phyloP scores from a whole-genome alignment of 2,329 filamentous ascomycete genomes.

The Tolypocladium tundrense region DNA sequence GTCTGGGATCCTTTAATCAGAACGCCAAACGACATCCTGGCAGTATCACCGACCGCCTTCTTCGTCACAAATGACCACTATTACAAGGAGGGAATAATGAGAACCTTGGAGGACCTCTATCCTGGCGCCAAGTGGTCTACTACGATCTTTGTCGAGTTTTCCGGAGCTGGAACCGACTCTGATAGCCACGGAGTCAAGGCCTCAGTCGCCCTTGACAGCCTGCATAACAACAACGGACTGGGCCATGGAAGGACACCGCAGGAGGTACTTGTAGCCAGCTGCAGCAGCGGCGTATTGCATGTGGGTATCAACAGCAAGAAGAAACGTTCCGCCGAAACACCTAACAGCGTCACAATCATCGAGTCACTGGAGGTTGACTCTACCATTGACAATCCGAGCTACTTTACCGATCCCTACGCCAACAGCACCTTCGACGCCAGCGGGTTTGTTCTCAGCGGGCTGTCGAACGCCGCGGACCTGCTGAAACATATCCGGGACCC shows the following conservation, averaged over 20 bases:
- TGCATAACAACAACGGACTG: constrained; percentile 48
- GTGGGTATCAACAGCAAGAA: constrained; percentile 19
- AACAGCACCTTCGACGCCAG: constrained; percentile 34
- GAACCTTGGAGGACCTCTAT: constrained; percentile 35
- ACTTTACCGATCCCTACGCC: constrained; percentile 43
- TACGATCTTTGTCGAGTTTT: constrained; percentile 33
- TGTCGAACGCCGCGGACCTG: constrained; percentile 30
- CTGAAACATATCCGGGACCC: constrained; percentile 16
- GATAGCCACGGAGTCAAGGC: constrained; percentile 27
- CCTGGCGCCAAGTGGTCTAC: constrained; percentile 35
- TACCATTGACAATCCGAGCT: constrained; percentile 46
- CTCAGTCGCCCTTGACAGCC: constrained; percentile 27
- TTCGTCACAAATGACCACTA: constrained; percentile 52
- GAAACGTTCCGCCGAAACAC: constrained; percentile 2
- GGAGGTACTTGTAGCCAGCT: constrained; percentile 33
- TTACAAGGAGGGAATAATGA: constrained; percentile 36
- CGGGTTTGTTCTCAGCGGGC: constrained; percentile 40
- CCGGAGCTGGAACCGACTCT: constrained; percentile 7
- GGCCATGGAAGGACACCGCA: constrained; percentile 31
- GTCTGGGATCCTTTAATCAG: constrained; percentile 40
- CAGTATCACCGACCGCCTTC: constrained; percentile 33
- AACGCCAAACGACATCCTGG: constrained; percentile 50
- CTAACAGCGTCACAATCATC: constrained; percentile 17
- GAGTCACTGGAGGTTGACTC: constrained; percentile 33
- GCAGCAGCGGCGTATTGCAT: constrained; percentile 35